Percentiles rank a stretch among this genome's conserved stretches.
Conservation (phyloP, 140 eudicot genomes). For the Anethum foeniculum region DNA sequence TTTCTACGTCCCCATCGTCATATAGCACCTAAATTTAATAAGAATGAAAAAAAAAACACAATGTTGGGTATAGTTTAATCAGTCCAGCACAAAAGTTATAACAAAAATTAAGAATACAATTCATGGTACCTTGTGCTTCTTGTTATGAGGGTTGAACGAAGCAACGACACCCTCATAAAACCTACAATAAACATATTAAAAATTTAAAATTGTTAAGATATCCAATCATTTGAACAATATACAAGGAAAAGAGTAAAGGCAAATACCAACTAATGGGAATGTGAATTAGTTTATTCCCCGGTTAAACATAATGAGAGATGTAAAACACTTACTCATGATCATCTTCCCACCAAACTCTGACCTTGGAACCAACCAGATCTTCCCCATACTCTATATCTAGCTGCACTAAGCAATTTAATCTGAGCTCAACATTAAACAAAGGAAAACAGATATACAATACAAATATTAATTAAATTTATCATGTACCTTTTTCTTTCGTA, state of each 20-base stretch:
- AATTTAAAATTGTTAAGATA: not conserved
- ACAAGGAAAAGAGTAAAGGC: not conserved
- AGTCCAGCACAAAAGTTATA: not conserved
- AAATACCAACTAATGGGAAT: not conserved
- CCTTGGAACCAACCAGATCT: slow-evolving; percentile 53
- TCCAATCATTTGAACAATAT: not conserved
- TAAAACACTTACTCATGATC: slow-evolving; percentile 51
- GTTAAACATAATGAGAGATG: not conserved
- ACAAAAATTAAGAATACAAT: not conserved
- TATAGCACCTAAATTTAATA: slow-evolving; percentile 43
- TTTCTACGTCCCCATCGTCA: slow-evolving; percentile 64
- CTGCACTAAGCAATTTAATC: not conserved
- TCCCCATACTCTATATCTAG: slow-evolving; percentile 23
- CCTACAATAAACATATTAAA: slow-evolving; percentile 29
- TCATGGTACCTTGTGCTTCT: slow-evolving; percentile 52
- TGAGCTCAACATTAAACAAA: not conserved
- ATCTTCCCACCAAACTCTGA: slow-evolving; percentile 87
- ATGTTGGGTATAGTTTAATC: not conserved
- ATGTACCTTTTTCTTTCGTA: slow-evolving; percentile 23
- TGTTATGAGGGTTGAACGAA: slow-evolving; percentile 39
- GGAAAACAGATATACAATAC: not conserved
- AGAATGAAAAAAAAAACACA: not conserved
- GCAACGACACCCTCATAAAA: slow-evolving; percentile 60
- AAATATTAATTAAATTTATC: too few relatives aligned
- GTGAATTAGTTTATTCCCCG: too few relatives aligned